Base-by-base conservation (phyloP, 2,329 filamentous ascomycete genomes). In the Corniculantispora saksenae region DNA sequence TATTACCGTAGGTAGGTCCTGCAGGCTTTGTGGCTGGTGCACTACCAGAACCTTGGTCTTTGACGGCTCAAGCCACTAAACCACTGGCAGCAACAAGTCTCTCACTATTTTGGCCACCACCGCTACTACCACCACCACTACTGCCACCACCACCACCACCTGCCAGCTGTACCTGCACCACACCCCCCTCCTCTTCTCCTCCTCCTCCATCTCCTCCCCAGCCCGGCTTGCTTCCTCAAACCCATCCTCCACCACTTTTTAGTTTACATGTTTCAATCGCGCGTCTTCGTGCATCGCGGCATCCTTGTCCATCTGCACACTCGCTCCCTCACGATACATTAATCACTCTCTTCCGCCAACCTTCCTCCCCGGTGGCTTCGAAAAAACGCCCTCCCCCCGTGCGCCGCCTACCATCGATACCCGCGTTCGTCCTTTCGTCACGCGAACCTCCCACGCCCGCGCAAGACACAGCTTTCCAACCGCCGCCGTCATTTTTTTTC, bases 221-320 rank as follows among this genome's bases (percentile, higher is more conserved):
- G 40, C 45, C 25, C 21, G 38, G 32, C 59, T 47, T 47, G 23
- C 58, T 48, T 63, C 48, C 60, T 45, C 60, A n/a, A n/a, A n/a
- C n/a, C n/a, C n/a, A n/a, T n/a, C n/a, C 35, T 43, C 25, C 38
- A 43, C 27, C 21, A 27, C 27, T 47, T 40, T 40, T 47, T 12
- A 23, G 32, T 58, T 58, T 64, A 57, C 61, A 64, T 64, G 54
- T 43, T 64, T 58, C 54, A 57, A 57, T 64, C 54, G 43, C 54
- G 54, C 54, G 54, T 58, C 55, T 35, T 40, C 15, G 21, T 58
- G 35, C 54, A 58, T 48, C 55, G 56, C 45, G 47, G 38, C 45
- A 58, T 40, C 47, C 13, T 64, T n/a, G 23, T 48, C 35, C 61
- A 64, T 23, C 38, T 35, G 21, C 54, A 45, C 50, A 29, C 29